Evolutionary conservation across 2,329 filamentous ascomycete species (phyloP), one percentile per base, ranked within the genome.

Genomic region (Nemania abortiva): DNA sequence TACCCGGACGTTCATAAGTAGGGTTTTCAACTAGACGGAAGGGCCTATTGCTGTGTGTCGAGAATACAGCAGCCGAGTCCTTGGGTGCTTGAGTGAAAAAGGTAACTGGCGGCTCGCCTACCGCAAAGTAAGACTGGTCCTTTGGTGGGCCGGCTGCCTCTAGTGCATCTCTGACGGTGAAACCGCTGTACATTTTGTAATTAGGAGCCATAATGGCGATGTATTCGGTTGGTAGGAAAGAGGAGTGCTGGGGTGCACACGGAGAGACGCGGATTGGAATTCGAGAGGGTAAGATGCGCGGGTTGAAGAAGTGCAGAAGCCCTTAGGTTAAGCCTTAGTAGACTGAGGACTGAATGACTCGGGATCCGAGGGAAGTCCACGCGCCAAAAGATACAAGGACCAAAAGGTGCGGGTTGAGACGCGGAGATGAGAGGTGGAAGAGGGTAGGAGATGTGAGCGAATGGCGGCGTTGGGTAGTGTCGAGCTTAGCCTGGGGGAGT

Each of bases 51-150:
- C 81, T 80, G 22, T 76, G 50, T 11, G 82, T 84, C 3, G 83
- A 85, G 73, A 85, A 83, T 39, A 80, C 71, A 10, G 81, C 83
- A 11, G 59, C n/a, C 2, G 60, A 42, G 10, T 65, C 22, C 2
- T 50, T 37, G 20, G 65, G 74, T 52, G 47, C 31, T 10, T 69
- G 4, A 3, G 31, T 54, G 55, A 75, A 78, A 71, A 77, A 77
- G 0, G 18, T 9, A 1, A 67, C 18, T 0, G 71, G 67, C 0
- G 75, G 75, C 47, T 77, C 75, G 6, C 69, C 70, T 2, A 65
- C 53, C 3, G 61, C 59, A 37, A 66, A 73, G 6, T 69, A 20
- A 0, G 31, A 37, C 6, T 62, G 45, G 24, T 61, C 71, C 1
- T 2, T n/a, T 1, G 73, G 73, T 2, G 56, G 24, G 15, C 74